Base-by-base conservation (phyloP, 371 early-diverging fungal species). In the Mucor irregularis region DNA sequence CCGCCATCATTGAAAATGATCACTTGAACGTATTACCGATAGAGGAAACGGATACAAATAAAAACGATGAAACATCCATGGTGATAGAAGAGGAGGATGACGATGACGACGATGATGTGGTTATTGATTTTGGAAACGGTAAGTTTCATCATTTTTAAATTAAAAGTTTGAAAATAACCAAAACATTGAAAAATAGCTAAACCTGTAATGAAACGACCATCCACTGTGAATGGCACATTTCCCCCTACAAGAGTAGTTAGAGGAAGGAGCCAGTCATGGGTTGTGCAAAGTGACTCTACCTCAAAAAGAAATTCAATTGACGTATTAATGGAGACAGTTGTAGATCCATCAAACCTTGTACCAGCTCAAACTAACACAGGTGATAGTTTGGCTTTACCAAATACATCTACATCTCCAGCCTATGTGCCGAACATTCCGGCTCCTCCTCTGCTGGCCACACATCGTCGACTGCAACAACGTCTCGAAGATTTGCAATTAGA, bases 81-180 rank as follows among this genome's bases (percentile, higher is more conserved):
- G 16, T 37, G 21, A 22, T 21, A n/a, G 40, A 39, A 39, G 40
- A 39, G 5, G 67, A 69, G 14, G 79, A 73, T 24, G 71, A 62
- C 10, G 77, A 70, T 25, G 80, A 82, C 13, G 74, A 77, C 6
- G 79, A 79, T 7, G 66, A 74, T 11, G 78, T 68, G 14, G 46
- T 62, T 6, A 45, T 65, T 19, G 66, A 68, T 33, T 65, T 66
- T 28, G 37, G 35, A 49, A 31, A 37, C n/a, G 16, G 10, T 37
- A 37, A 37, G n/a, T 17, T 17, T 17, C n/a, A n/a, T n/a, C n/a
- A n/a, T n/a, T n/a, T n/a, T n/a, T n/a, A n/a, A n/a, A n/a, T n/a
- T n/a, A n/a, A n/a, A n/a, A n/a, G n/a, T n/a, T n/a, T n/a, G n/a
- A n/a, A 9, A n/a, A 42, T 6, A 14, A 3, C 25, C 3, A 30